Base-by-base conservation (phyloP, 176 grass and related monocot genomes). In the Olyra latifolia region DNA sequence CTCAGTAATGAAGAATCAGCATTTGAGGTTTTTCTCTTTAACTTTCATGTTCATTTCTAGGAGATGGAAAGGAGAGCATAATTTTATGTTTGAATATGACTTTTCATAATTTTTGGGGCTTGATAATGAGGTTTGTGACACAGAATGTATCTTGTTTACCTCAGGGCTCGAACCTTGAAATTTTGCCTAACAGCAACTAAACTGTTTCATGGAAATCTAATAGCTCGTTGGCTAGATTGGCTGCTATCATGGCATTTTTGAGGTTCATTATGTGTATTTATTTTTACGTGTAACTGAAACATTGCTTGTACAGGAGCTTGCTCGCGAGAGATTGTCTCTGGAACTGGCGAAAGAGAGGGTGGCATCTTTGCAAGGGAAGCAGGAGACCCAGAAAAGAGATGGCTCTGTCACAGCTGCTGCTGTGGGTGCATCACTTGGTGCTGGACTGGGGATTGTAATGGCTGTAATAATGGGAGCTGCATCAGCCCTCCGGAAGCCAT, bases 391-490 rank as follows among this genome's bases (percentile, higher is more conserved):
- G 15, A 82, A 82, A 87, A 90, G 89, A 77, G 92, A 91, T 73
- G 89, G 82, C 46, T 87, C 92, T 27, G 84, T 91, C 43, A 91
- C 90, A 69, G 95, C 95, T 87, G 95, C 95, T 77, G 95, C 86
- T 45, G 85, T 98, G 46, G 95, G 95, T 73, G 90, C 95, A 75
- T 98, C 92, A 38, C 83, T 94, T 61, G 95, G 95, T 66, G 92
- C 92, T 58, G 92, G 95, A 13, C 88, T 98, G 38, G 95, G 95
- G 27, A 56, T 98, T 78, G 89, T 94, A 73, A 91, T 98, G 95
- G 89, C 95, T 39, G 77, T 98, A 76, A 91, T 94, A 71, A 98
- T 98, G 95, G 95, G 95, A 48, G 95, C 95, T 54, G 92, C 89
- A 66, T 98, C 95, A 79, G 88, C 92, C 15, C 83, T 94, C 46